Conservation (phyloP, 2,329 filamentous ascomycete genomes). For the Penicillium sclerotiorum region DNA sequence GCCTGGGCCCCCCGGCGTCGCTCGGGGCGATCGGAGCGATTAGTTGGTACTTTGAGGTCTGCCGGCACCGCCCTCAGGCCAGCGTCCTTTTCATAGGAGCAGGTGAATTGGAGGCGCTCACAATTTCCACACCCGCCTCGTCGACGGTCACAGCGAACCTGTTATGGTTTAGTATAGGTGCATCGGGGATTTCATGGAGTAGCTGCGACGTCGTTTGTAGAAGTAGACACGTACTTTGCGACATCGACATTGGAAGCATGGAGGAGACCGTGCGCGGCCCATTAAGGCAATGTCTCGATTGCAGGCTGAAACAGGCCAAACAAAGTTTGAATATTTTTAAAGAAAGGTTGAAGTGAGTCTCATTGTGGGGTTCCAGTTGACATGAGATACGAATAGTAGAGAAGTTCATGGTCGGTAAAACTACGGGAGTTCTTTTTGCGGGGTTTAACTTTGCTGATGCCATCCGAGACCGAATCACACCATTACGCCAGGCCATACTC, state of each 20-base stretch:
- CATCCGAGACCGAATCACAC: constrained; percentile 5
- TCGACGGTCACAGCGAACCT: constrained; percentile 15
- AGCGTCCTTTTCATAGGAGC: constrained; percentile 9
- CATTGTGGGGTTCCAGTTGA: too few relatives aligned
- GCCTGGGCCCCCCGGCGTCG: constrained; percentile 10
- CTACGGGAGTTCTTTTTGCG: constrained; percentile 8
- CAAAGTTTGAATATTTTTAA: too few relatives aligned
- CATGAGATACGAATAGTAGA: too few relatives aligned
- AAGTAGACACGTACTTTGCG: constrained; percentile 9
- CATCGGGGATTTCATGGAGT: too few relatives aligned
- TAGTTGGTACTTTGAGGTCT: neutral
- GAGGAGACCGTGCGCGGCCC: constrained; percentile 7
- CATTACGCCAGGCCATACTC: too few relatives aligned
- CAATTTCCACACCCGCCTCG: constrained; percentile 7
- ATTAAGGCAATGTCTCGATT: neutral
- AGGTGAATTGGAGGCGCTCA: constrained; percentile 10
- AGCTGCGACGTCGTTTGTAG: neutral
- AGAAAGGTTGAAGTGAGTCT: too few relatives aligned
- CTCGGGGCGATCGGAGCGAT: constrained; percentile 7
- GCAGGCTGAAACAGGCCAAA: too few relatives aligned
- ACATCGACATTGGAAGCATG: constrained; percentile 17
- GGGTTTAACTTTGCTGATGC: constrained; percentile 8
- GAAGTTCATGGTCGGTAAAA: constrained; percentile 10
- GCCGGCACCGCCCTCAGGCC: neutral
- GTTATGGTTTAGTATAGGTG: too few relatives aligned